Conservation (phyloP, 495 filamentous ascomycete genomes). For the Penicillium paxilli region DNA sequence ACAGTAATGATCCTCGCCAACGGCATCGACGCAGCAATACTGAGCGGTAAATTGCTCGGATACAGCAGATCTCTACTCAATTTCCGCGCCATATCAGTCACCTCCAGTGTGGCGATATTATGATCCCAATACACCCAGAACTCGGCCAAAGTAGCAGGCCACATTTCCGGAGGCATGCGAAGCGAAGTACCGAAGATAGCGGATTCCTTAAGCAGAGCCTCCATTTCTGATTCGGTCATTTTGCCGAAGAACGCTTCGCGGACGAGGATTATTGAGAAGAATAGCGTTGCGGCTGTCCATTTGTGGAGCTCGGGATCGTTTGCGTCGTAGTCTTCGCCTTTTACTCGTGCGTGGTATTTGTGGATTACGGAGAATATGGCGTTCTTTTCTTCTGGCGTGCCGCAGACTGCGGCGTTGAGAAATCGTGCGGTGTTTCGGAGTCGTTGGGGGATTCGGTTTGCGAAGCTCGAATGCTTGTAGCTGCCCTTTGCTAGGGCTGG, state of each 20-base stretch:
- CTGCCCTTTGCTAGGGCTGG: slow-evolving; percentile 16
- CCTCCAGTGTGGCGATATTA: slow-evolving; percentile 16
- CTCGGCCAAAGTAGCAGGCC: slow-evolving; percentile 11
- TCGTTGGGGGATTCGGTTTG: slow-evolving; percentile 14
- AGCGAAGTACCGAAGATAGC: slow-evolving; percentile 17
- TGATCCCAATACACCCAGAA: slow-evolving; percentile 22
- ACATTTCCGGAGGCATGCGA: slow-evolving; percentile 18
- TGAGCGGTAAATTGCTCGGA: slow-evolving; percentile 9
- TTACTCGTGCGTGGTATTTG: slow-evolving; percentile 15
- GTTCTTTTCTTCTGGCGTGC: slow-evolving; percentile 13
- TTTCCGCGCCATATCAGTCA: slow-evolving; percentile 18
- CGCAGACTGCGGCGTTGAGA: slow-evolving; percentile 16
- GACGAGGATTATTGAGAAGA: slow-evolving; percentile 10
- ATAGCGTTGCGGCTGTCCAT: slow-evolving; percentile 20
- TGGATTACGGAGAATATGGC: slow-evolving; percentile 19
- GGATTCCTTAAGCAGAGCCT: slow-evolving; percentile 10
- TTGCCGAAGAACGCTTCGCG: slow-evolving; percentile 18
- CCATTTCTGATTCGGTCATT: slow-evolving; percentile 5
- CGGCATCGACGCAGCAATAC: slow-evolving; percentile 5
- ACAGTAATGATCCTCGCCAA: slow-evolving; percentile 9
- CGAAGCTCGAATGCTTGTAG: slow-evolving; percentile 16
- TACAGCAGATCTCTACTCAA: slow-evolving; percentile 14
- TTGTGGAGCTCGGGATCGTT: slow-evolving; percentile 20
- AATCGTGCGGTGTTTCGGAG: slow-evolving; percentile 18
- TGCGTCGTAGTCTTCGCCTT: slow-evolving; percentile 18